Base-by-base conservation (phyloP, 2,329 filamentous ascomycete species). In the Pseudopyricularia cyperi region DNA sequence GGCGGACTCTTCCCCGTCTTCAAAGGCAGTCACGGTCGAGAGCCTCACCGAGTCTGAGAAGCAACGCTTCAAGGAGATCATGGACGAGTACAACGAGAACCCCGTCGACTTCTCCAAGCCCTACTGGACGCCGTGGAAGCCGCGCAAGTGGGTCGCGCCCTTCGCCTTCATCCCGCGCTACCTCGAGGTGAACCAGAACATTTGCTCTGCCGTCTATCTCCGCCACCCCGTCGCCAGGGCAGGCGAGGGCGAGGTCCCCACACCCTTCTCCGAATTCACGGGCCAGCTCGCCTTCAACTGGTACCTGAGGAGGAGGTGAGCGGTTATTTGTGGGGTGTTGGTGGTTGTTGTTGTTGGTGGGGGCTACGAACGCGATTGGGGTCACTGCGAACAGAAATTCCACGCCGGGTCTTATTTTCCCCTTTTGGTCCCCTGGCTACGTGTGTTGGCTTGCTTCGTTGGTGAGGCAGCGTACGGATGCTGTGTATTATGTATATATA, bases 131-230 rank as follows among this genome's bases (percentile, higher is more conserved):
- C 93, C 93, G 12, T 98, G 93, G 93, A 71, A 77, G 57, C 93
- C 93, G 12, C 78, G 89, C 52, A 77, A 85, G 51, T 97, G 80
- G 68, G 94, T 98, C 87, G 76, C 80, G 50, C 83, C 90, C 0
- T 98, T 98, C 68, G 89, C 90, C 24, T 96, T 95, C 68, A 89
- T 98, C 59, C 93, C 93, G 11, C 76, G 87, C 52, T 98, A 97
- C 67, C 79, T 98, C 55, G 94, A 98, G 71, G 93, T 98, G 60
- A 96, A 97, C 74, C 93, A 95, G 68, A 94, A 90, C 63, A 86
- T 97, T 61, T 98, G 93, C 69, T 85, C 90, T 1, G 93, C 93
- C 11, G 89, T 98, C 39, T 98, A 98, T 67, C 71, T 98, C 56
- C 79, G 93, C 53, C 91, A 98, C 71, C 93, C 93, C 0, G 91